A percentile compares a stretch with the other conserved stretches of the same genome.
Evolutionary conservation across 2,329 filamentous ascomycete genomes (phyloP).

Genomic region (Aspergillus clavatus): DNA sequence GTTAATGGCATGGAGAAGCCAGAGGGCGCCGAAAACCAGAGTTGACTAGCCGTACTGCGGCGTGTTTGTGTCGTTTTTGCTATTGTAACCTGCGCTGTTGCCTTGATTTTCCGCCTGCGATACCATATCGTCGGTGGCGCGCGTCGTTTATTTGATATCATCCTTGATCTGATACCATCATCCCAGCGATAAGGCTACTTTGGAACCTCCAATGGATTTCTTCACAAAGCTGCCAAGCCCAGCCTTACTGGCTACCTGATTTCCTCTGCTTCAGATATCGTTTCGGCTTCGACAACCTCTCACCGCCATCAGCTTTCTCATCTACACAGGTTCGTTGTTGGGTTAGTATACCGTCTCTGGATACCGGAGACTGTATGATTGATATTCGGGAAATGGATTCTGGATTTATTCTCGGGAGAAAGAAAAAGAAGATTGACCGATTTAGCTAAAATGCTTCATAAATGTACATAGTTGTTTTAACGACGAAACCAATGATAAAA

Average conservation of each 20-base stretch:
- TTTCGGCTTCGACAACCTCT: too few relatives aligned
- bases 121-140: constrained; percentile 9
- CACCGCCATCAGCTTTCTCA: too few relatives aligned
- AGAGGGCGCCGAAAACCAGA: constrained; percentile 73
- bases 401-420: neutral
- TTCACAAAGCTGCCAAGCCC: neutral
- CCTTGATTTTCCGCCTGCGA: constrained; percentile 18
- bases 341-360: neutral
- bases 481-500: neutral
- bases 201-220: too few relatives aligned
- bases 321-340: neutral
- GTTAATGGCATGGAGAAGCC: constrained; percentile 77
- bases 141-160: constrained; percentile 1
- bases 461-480: neutral
- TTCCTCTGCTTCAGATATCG: too few relatives aligned
- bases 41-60: constrained; percentile 34
- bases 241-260: neutral
- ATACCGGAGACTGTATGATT: neutral
- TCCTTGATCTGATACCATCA: neutral
- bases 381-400: neutral
- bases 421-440: neutral
- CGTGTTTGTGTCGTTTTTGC: constrained; percentile 18
- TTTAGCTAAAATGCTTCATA: neutral
- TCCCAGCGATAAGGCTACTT: neutral
- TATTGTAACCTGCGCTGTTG: constrained; percentile 14